phyloP scores from a whole-genome alignment of 441 rosid species.

The Raphanus hybrid region DNA sequence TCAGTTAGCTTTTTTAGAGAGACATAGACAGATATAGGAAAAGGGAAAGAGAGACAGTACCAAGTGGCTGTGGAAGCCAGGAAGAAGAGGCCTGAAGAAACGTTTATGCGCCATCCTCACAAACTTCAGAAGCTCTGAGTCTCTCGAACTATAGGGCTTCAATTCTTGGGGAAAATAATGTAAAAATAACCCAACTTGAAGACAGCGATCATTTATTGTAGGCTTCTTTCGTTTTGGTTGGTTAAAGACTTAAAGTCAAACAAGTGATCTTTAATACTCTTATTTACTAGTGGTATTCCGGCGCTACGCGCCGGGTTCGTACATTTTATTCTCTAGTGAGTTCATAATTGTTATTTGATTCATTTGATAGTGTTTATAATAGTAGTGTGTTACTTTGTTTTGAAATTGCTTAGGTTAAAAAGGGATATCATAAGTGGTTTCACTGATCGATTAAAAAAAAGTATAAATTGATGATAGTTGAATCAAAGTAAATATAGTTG shows the following conservation, averaged over 20 bases:
- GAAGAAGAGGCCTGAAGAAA: conserved; percentile 34
- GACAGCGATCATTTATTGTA: neutral
- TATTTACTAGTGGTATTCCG: too few relatives aligned
- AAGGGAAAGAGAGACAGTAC: conserved; percentile 9
- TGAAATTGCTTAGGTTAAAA: too few relatives aligned
- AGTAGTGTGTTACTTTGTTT: too few relatives aligned
- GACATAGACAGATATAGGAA: neutral
- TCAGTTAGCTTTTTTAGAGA: neutral
- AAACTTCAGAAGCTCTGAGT: neutral
- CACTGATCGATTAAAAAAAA: too few relatives aligned
- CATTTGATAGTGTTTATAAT: too few relatives aligned
- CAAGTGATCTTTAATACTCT: neutral
- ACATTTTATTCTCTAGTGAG: too few relatives aligned
- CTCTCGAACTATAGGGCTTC: neutral
- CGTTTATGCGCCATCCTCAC: conserved; percentile 7
- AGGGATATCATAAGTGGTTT: too few relatives aligned
- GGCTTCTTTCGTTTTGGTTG: neutral
- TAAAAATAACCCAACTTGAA: neutral
- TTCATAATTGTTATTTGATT: too few relatives aligned
- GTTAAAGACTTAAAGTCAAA: neutral
- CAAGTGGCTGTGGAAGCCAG: conserved; percentile 26
- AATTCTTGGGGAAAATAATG: neutral
- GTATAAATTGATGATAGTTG: too few relatives aligned
- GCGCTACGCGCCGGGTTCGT: too few relatives aligned
- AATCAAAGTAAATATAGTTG: too few relatives aligned